A percentile compares a stretch with the other conserved stretches of the same genome.
phyloP scores from a whole-genome alignment of 2,329 filamentous ascomycete species.

The Trichoderma endophyticum region DNA sequence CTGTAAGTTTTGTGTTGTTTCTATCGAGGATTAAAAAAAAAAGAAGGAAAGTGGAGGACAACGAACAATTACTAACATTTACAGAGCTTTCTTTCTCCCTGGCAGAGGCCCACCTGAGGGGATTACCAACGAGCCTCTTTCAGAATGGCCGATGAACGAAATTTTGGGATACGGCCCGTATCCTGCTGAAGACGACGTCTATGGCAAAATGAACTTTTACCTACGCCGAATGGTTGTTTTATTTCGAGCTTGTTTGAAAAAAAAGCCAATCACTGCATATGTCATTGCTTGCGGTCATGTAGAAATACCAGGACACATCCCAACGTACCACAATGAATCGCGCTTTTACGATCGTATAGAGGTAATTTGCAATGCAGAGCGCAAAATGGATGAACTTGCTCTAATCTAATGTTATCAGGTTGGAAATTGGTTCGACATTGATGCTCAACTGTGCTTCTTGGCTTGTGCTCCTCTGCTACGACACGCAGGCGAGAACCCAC shows the following conservation, averaged over 20 bases:
- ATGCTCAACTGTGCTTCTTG: constrained; percentile 16
- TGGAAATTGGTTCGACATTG: constrained; percentile 21
- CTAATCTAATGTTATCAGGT: constrained; percentile 16
- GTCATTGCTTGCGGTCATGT: neutral
- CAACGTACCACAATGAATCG: accelerated
- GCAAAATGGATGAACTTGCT: neutral
- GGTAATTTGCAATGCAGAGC: neutral
- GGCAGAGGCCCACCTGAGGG: neutral
- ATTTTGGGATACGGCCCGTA: constrained; percentile 22
- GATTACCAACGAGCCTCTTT: constrained; percentile 25
- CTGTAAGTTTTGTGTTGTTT: constrained; percentile 22
- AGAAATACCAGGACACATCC: neutral
- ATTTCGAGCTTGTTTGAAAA: constrained; percentile 22
- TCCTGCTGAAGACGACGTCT: constrained; percentile 26
- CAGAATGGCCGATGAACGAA: constrained; percentile 29
- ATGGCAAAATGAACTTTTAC: constrained; percentile 31
- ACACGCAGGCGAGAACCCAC: constrained; percentile 27
- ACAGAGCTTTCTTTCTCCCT: constrained; percentile 22
- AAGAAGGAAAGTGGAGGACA: neutral
- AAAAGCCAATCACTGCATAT: neutral
- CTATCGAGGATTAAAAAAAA: too few species aligned
- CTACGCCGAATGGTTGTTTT: constrained; percentile 22
- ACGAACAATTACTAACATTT: neutral
- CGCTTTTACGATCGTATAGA: constrained; percentile 1
- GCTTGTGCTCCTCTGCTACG: constrained; percentile 21